Percentiles rank a stretch among this genome's conserved stretches.
Evolutionary conservation across 1,139 yeast genomes (phyloP).

Genomic region (Yamadazyma diospyri): DNA sequence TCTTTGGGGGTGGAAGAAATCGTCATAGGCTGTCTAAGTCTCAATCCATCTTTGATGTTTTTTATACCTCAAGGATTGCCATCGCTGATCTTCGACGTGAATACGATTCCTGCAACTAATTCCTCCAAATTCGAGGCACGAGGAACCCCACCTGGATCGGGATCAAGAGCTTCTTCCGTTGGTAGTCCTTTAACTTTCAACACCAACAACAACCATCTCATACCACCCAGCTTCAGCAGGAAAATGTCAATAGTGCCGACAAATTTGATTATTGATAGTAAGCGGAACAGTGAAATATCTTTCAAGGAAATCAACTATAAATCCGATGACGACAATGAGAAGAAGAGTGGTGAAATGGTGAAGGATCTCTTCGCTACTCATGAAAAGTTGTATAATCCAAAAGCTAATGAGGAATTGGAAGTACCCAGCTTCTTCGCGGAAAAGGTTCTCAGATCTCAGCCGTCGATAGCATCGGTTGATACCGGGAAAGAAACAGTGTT

Average conservation of each 20-base stretch:
- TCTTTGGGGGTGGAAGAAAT: conserved; percentile 31
- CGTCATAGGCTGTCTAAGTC: conserved; percentile 28
- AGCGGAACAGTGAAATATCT: background rate
- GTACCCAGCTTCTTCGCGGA: conserved; percentile 11
- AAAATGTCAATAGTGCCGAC: conserved; percentile 30
- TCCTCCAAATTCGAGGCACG: background rate
- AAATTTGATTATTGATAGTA: conserved; percentile 20
- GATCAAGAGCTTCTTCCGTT: conserved; percentile 26
- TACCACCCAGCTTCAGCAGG: conserved; percentile 12
- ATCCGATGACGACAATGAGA: conserved; percentile 3
- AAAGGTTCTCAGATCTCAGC: conserved; percentile 10
- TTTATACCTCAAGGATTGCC: conserved; percentile 11
- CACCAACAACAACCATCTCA: conserved; percentile 13
- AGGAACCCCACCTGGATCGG: background rate
- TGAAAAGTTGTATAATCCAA: conserved; percentile 27
- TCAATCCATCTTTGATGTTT: conserved; percentile 15
- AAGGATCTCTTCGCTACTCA: conserved; percentile 30
- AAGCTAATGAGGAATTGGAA: conserved; percentile 8
- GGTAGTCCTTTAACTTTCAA: conserved; percentile 25
- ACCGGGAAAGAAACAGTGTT: conserved; percentile 13
- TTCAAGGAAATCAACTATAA: conserved; percentile 30
- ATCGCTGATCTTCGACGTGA: conserved; percentile 1
- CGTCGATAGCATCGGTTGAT: conserved; percentile 14
- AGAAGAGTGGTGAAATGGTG: conserved; percentile 19
- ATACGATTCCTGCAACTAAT: background rate